A percentile compares a stretch with the other conserved stretches of the same genome.
phyloP scores from a whole-genome alignment of 345 rosid genomes.

The Gossypium ekmanianum region DNA sequence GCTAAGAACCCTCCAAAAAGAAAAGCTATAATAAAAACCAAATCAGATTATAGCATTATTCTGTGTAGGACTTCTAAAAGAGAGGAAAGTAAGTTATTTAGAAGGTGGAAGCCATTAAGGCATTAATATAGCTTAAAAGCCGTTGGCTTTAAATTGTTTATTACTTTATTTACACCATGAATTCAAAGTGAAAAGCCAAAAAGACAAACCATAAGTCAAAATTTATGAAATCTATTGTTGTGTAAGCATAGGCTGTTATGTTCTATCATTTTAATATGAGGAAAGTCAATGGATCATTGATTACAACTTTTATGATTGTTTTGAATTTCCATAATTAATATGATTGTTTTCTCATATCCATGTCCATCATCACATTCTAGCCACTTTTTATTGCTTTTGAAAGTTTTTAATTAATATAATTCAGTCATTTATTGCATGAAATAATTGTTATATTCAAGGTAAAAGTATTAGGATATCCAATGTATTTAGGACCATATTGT shows the following conservation, averaged over 20 bases:
- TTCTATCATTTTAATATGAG: not conserved
- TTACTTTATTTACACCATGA: not conserved
- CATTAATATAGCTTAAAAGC: not conserved
- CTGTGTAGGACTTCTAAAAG: not conserved
- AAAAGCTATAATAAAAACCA: not conserved
- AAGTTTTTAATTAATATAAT: not conserved
- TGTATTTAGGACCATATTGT: too few species aligned
- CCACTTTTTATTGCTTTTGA: not conserved
- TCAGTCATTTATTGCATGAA: not conserved
- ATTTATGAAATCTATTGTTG: not conserved
- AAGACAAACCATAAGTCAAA: conserved; percentile 5
- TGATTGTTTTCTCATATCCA: not conserved
- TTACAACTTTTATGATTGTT: not conserved
- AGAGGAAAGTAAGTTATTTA: not conserved
- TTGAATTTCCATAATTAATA: conserved; percentile 3
- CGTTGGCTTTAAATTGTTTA: not conserved
- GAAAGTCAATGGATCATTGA: conserved; percentile 3
- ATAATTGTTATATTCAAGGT: not conserved
- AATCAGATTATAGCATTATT: not conserved
- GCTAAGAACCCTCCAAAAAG: conserved; percentile 26
- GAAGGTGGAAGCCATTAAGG: conserved; percentile 23
- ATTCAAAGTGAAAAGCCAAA: not conserved
- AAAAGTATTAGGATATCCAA: too few species aligned
- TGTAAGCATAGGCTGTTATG: not conserved
- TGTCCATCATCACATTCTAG: not conserved